Conservation (phyloP, 73 alveolate genomes). For the Paramecium primaurelia region DNA sequence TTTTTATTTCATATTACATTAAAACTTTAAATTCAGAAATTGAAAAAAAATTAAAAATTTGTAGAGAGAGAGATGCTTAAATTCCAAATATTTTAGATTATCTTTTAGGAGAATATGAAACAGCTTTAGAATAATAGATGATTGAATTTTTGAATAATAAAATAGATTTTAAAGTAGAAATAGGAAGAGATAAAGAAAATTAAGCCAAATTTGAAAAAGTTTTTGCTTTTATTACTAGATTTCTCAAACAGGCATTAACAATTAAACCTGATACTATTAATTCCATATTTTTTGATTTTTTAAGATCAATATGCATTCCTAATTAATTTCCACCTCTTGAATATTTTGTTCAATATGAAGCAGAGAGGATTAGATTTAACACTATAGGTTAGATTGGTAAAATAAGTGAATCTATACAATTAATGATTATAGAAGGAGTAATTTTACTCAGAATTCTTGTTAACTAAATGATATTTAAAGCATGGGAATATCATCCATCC, state of each 20-base stretch:
- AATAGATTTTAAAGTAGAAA: neutral
- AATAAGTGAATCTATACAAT: neutral
- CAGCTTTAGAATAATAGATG: neutral
- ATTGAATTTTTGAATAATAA: neutral
- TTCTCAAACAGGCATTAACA: neutral
- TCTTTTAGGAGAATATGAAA: neutral
- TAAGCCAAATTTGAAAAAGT: neutral
- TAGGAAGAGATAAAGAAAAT: neutral
- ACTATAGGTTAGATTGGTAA: neutral
- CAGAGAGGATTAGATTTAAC: neutral
- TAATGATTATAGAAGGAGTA: neutral
- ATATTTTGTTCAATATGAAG: neutral
- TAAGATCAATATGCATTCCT: neutral
- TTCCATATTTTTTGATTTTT: neutral
- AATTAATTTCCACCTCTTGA: conserved; percentile 1
- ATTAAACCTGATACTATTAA: neutral
- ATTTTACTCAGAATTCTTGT: neutral
- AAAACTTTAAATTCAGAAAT: neutral
- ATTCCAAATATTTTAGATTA: neutral
- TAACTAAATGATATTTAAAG: neutral
- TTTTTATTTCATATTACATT: neutral
- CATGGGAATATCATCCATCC: neutral
- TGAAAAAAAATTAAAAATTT: neutral
- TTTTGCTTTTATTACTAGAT: neutral
- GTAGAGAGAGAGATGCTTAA: neutral